Evolutionary conservation across 2,329 filamentous ascomycete species (phyloP).

Genomic region (Xylaria sp.): DNA sequence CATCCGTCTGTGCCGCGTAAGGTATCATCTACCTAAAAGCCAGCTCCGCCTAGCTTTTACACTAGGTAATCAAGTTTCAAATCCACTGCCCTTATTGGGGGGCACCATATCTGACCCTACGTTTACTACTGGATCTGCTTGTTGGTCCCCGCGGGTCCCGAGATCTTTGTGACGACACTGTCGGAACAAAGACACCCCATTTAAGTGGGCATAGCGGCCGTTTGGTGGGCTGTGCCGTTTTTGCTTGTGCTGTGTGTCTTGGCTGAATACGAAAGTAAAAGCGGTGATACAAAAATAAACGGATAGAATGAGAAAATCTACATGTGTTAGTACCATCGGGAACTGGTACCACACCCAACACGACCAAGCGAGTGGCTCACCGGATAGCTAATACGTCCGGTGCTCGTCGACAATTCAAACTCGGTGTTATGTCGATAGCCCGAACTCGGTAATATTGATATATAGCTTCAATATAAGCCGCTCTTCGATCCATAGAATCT

Average conservation of each 20-base stretch:
- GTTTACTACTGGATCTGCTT: not conserved
- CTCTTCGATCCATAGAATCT: not conserved
- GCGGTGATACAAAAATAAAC: not conserved
- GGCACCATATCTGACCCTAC: not conserved
- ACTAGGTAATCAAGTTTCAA: not conserved
- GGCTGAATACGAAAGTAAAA: not conserved
- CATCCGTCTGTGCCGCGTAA: not conserved
- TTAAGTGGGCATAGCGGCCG: not conserved
- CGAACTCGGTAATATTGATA: not conserved
- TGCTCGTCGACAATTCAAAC: not conserved
- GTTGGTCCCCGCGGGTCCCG: slow-evolving; percentile 15
- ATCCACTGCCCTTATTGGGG: not conserved
- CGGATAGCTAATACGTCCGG: not conserved
- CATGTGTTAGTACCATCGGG: not conserved
- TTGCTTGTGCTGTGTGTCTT: not conserved
- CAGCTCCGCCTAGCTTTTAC: not conserved
- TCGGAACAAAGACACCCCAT: not conserved
- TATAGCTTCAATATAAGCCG: not conserved
- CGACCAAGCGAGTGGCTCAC: not conserved
- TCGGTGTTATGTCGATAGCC: not conserved
- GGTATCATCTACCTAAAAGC: not conserved
- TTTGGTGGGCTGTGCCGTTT: not conserved
- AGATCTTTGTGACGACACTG: slow-evolving; percentile 22
- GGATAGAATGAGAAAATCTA: not conserved
- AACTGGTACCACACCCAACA: not conserved